These are phyloP conservation scores for Rhizoclosmatium globosum DNA, from an alignment of 192 early-diverging fungal genomes.

Conservation along the genomic window DNA sequence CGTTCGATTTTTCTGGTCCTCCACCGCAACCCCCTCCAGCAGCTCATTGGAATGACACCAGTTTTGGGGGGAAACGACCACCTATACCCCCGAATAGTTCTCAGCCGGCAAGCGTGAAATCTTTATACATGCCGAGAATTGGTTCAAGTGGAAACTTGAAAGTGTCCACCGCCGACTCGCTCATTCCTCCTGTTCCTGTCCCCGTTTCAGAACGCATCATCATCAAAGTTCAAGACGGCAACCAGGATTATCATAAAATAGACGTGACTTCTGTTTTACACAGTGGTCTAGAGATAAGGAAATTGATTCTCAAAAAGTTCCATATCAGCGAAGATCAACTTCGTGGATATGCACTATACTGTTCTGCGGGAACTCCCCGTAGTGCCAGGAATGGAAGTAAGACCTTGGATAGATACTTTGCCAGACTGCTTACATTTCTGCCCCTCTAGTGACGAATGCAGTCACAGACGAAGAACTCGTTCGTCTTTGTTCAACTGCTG, in stretches of 20 bases:
- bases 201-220: conserved; percentile 11
- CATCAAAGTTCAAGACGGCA: conserved; percentile 26
- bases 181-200: neutral
- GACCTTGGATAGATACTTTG: neutral
- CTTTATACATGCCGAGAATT: neutral
- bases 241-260: conserved; percentile 73
- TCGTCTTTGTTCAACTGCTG: conserved; percentile 67
- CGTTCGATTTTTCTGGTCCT: neutral
- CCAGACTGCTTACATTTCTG: neutral
- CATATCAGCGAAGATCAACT: conserved; percentile 62
- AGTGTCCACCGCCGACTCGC: conserved; percentile 9
- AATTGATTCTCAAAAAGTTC: conserved; percentile 82
- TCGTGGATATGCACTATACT: conserved; percentile 44
- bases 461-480: conserved; percentile 76
- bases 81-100: neutral
- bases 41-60: neutral
- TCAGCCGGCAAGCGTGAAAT: neutral
- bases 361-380: conserved; percentile 13
- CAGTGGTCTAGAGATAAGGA: conserved; percentile 74
- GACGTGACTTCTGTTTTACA: conserved; percentile 72
- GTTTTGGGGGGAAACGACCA: neutral
- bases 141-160: neutral
- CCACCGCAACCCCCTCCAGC: neutral
- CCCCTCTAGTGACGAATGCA: neutral
- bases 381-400: conserved; percentile 21